These are phyloP conservation scores for Verticillium klebahnii DNA, from an alignment of 2,329 filamentous ascomycete genomes.

Conservation along the genomic window DNA sequence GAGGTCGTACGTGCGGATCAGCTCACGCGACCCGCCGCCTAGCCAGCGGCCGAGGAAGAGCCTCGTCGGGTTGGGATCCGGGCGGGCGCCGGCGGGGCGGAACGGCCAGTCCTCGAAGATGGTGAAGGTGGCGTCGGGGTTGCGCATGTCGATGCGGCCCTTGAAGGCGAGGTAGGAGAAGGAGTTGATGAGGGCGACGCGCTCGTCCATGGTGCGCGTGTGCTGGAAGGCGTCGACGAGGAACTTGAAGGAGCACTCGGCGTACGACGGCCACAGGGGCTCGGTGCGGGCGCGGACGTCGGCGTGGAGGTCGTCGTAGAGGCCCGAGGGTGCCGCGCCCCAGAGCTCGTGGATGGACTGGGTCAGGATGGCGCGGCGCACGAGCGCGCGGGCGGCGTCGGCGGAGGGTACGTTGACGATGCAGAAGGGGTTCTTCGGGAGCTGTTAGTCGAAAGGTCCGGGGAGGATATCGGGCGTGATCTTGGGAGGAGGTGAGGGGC, in stretches of 20 bases:
- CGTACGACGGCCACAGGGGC: constrained; percentile 64
- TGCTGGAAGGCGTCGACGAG: constrained; percentile 77
- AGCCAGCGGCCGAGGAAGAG: constrained; percentile 72
- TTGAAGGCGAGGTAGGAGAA: constrained; percentile 75
- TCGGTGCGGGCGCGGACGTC: constrained; percentile 55
- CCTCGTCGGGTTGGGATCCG: constrained; percentile 26
- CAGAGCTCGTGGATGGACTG: constrained; percentile 87
- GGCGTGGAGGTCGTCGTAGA: constrained; percentile 62
- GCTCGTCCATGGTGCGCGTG: constrained; percentile 57
- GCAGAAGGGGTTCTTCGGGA: constrained; percentile 75
- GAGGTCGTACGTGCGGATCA: constrained; percentile 72
- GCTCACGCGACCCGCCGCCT: constrained; percentile 60
- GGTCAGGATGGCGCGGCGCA: constrained; percentile 73
- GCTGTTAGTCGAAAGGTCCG: constrained; percentile 4
- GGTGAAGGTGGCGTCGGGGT: constrained; percentile 69
- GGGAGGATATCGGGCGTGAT: not conserved
- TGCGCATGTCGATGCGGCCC: constrained; percentile 72
- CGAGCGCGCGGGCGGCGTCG: constrained; percentile 59
- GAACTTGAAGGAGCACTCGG: constrained; percentile 71
- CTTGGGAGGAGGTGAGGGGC: not conserved
- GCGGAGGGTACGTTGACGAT: constrained; percentile 65
- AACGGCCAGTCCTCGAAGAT: constrained; percentile 78
- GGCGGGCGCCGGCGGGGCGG: constrained; percentile 46
- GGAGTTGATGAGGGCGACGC: constrained; percentile 73
- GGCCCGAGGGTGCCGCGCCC: constrained; percentile 58